Conservation (phyloP, 345 rosid genomes). For the Hibiscus mutabilis region DNA sequence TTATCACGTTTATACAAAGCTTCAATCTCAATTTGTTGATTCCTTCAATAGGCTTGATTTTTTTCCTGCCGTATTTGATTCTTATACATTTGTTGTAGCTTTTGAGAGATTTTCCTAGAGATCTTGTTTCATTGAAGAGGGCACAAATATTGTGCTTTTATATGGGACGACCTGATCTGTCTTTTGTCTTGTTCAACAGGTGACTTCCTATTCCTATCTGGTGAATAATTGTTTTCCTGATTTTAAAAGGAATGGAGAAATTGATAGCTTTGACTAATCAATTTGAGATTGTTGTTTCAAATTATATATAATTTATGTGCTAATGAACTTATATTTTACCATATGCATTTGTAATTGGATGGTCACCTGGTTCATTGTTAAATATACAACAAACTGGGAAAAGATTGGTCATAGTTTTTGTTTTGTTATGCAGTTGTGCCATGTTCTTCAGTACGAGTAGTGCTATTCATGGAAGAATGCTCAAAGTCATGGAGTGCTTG, state of each 20-base stretch:
- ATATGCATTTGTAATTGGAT: neutral
- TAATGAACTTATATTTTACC: neutral
- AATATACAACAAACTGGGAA: neutral
- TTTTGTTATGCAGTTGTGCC: slow-evolving; percentile 58
- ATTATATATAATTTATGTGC: neutral
- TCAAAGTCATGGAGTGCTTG: no score
- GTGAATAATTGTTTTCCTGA: neutral
- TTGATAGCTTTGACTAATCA: no score
- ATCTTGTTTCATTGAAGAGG: no score
- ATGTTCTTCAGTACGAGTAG: slow-evolving; percentile 79
- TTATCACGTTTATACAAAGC: neutral
- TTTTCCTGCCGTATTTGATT: no score
- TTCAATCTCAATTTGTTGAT: no score
- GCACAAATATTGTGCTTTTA: no score
- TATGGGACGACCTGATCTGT: no score
- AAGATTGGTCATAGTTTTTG: neutral
- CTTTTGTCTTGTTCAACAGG: slow-evolving; percentile 62
- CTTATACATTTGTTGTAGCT: no score
- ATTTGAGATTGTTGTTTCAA: no score
- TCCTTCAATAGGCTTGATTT: no score
- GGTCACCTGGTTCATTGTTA: neutral
- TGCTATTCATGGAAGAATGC: slow-evolving; percentile 72
- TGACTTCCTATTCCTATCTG: slow-evolving; percentile 17
- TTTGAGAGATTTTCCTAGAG: no score
- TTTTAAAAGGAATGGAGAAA: neutral